Evolutionary conservation across 306 rosid genomes (phyloP).

Genomic region (Cicer cuneatum): DNA sequence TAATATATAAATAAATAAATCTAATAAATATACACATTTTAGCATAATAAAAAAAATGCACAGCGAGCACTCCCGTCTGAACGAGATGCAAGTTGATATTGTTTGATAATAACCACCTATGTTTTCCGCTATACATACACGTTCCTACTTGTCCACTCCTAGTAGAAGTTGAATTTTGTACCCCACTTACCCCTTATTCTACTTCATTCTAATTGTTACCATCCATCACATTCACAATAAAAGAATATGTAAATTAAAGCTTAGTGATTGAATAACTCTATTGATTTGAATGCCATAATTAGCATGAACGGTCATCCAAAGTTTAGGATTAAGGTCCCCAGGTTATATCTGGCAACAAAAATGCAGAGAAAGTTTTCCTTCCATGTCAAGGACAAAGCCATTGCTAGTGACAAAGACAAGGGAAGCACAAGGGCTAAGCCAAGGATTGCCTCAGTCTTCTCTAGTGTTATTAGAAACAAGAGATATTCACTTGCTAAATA

Average conservation of each 20-base stretch:
- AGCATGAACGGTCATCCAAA: conserved; percentile 30
- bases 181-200: conserved; percentile 35
- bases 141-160: conserved; percentile 27
- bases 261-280: background rate
- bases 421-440: conserved; percentile 20
- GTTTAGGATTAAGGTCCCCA: conserved; percentile 51
- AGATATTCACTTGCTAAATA: conserved; percentile 12
- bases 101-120: background rate
- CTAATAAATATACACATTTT: too few species aligned
- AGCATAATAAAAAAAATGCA: too few species aligned
- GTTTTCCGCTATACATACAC: conserved; percentile 8
- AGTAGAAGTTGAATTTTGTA: conserved; percentile 25
- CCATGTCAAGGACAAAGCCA: conserved; percentile 26
- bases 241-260: conserved; percentile 3
- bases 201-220: background rate
- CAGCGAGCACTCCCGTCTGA: too few species aligned
- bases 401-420: background rate
- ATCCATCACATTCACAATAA: background rate
- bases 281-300: conserved; percentile 24
- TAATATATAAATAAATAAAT: too few species aligned
- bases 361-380: conserved; percentile 45
- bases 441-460: conserved; percentile 33
- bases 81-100: too few species aligned
- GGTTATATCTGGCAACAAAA: conserved; percentile 40
- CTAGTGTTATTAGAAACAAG: conserved; percentile 34